Conservation (phyloP, 768 basidiomycete species). For the Symmetrospora coprosmae region DNA sequence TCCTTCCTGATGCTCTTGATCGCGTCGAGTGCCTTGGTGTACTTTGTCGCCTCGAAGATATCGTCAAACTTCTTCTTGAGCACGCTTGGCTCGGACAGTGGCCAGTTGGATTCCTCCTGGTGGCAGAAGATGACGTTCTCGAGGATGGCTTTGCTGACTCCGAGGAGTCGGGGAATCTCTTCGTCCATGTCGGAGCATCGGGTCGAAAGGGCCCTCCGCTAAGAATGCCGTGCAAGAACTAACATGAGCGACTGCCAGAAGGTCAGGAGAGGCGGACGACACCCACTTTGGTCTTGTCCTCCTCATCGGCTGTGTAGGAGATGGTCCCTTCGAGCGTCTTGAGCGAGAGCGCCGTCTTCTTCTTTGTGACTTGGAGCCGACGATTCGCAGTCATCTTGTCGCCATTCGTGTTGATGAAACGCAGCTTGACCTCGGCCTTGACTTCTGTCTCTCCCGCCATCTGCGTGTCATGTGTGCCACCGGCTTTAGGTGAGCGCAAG, state of each 20-base stretch:
- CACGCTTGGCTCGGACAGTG: constrained; percentile 70
- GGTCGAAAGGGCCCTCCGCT: constrained; percentile 78
- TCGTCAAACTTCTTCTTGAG: constrained; percentile 99
- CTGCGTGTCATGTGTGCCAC: constrained; percentile 29
- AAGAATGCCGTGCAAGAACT: not conserved
- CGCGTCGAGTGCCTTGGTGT: constrained; percentile 87
- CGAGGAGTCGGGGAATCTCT: constrained; percentile 82
- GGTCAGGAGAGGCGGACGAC: not conserved
- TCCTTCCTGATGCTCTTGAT: constrained; percentile 87
- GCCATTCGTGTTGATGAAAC: constrained; percentile 81
- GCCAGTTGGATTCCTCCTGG: constrained; percentile 98
- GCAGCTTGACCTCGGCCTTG: constrained; percentile 90
- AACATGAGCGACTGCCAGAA: not conserved
- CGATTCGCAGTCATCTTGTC: constrained; percentile 76
- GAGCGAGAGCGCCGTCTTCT: constrained; percentile 68
- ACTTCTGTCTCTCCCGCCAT: constrained; percentile 99
- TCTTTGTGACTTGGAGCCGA: constrained; percentile 78
- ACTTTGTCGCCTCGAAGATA: constrained; percentile 98
- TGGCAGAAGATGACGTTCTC: constrained; percentile 99
- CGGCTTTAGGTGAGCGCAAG: too few relatives aligned
- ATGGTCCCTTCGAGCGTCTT: constrained; percentile 92
- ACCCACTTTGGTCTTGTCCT: constrained; percentile 62
- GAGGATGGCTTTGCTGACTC: constrained; percentile 93
- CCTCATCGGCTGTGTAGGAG: constrained; percentile 52
- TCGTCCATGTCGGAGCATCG: constrained; percentile 94